A percentile compares a stretch with the other conserved stretches of the same genome.
These are phyloP conservation scores for Russula sp. DNA, from an alignment of 768 basidiomycete species.

Conservation along the genomic window DNA sequence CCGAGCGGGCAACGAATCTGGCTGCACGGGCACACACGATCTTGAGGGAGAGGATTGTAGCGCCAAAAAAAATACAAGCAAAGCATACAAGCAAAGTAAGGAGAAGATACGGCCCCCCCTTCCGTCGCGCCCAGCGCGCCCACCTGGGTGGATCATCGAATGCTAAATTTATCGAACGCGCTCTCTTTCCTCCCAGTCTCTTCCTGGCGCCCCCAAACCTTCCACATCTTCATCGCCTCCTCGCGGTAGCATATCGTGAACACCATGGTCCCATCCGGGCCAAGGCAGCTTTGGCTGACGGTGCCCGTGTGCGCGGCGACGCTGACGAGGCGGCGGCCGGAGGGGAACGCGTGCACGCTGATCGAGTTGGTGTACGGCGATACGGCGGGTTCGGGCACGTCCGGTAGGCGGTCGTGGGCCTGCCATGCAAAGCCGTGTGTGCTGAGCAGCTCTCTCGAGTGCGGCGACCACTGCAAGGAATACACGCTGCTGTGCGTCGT, in stretches of 20 bases:
- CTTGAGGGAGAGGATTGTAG: neutral
- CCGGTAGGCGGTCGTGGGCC: conserved; percentile 15
- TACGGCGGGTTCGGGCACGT: conserved; percentile 11
- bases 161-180: conserved; percentile 22
- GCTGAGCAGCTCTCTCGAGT: conserved; percentile 51
- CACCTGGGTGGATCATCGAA: conserved; percentile 9
- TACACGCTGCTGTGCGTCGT: conserved; percentile 47
- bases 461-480: conserved; percentile 54
- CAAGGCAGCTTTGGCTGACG: conserved; percentile 56
- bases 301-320: conserved; percentile 50
- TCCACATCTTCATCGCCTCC: conserved; percentile 70
- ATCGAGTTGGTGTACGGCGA: conserved; percentile 37
- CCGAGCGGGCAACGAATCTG: neutral
- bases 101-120: neutral
- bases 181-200: conserved; percentile 18
- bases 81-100: conserved; percentile 12
- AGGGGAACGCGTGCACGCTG: conserved; percentile 51
- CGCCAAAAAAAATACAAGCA: conserved; percentile 13
- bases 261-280: conserved; percentile 55
- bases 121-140: neutral
- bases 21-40: neutral
- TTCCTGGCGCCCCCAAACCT: conserved; percentile 44
- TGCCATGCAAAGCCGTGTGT: conserved; percentile 52
- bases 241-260: conserved; percentile 61
- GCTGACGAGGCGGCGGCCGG: conserved; percentile 44